These are phyloP conservation scores for Fusarium palustre DNA, from an alignment of 2,329 filamentous ascomycete genomes.

Conservation along the genomic window DNA sequence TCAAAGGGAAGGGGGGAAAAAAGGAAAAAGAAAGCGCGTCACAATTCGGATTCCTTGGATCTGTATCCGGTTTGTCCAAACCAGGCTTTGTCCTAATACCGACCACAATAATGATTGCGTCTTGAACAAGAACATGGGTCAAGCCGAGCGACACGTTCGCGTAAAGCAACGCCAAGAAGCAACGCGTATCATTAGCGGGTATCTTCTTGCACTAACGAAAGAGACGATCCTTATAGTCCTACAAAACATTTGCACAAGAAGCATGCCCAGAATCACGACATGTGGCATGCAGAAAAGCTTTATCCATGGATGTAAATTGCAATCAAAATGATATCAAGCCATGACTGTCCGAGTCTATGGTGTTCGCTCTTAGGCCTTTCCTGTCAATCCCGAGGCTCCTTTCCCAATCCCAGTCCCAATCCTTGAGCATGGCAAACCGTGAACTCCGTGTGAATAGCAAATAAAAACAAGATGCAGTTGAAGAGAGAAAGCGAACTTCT, in stretches of 20 bases:
- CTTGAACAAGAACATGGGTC: not conserved
- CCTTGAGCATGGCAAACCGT: constrained; percentile 44
- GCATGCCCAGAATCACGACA: not conserved
- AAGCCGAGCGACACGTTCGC: constrained; percentile 2
- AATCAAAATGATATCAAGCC: constrained; percentile 40
- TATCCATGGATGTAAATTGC: constrained; percentile 20
- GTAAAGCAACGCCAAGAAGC: constrained; percentile 19
- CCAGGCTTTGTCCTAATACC: not conserved
- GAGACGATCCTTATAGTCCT: too few relatives aligned
- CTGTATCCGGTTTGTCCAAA: not conserved
- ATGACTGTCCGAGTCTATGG: constrained; percentile 41
- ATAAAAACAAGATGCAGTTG: constrained; percentile 15
- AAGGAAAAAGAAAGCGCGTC: not conserved
- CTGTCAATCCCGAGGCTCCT: constrained; percentile 37
- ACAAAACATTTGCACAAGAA: too few relatives aligned
- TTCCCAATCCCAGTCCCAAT: constrained; percentile 36
- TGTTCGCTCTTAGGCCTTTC: constrained; percentile 37
- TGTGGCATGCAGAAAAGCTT: not conserved
- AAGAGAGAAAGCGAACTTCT: constrained; percentile 20
- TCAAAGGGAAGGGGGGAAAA: too few relatives aligned
- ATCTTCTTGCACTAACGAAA: not conserved
- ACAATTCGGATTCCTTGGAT: not conserved
- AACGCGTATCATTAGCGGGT: constrained; percentile 14
- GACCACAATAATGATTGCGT: not conserved
- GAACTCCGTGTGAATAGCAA: constrained; percentile 42